These are phyloP conservation scores for baker's yeast (Saccharomyces cerevisiae) DNA, from an alignment of 805 yeast species.

Conservation along the genomic window DNA sequence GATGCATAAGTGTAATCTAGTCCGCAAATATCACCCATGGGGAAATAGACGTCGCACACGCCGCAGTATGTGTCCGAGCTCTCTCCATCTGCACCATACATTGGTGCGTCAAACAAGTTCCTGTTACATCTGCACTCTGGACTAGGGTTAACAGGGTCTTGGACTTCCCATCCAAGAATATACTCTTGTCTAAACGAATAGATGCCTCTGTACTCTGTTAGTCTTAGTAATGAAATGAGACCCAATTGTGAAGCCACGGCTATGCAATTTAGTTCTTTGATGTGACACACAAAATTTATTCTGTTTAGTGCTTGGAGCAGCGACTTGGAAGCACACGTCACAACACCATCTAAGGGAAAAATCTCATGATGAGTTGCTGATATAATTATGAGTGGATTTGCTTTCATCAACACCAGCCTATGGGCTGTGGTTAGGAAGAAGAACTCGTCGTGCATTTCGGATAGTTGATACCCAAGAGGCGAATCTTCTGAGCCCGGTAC, in stretches of 20 bases:
- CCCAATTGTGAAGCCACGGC: slow-evolving; percentile 24
- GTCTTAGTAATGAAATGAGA: slow-evolving; percentile 17
- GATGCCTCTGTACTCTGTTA: slow-evolving; percentile 24
- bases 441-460: slow-evolving; percentile 12
- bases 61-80: slow-evolving; percentile 7
- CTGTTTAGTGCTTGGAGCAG: slow-evolving; percentile 7
- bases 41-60: slow-evolving; percentile 14
- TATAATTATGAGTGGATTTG: slow-evolving; percentile 18
- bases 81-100: background rate
- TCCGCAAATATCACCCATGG: slow-evolving; percentile 15
- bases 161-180: slow-evolving; percentile 21
- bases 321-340: slow-evolving; percentile 7
- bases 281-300: slow-evolving; percentile 16
- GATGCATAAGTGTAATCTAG: slow-evolving; percentile 18
- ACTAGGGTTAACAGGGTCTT: slow-evolving; percentile 9
- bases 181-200: slow-evolving; percentile 26
- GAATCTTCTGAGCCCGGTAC: slow-evolving; percentile 4
- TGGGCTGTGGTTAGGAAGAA: slow-evolving; percentile 13
- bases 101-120: background rate
- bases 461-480: slow-evolving; percentile 11
- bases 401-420: slow-evolving; percentile 10
- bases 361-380: slow-evolving; percentile 17
- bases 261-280: slow-evolving; percentile 21
- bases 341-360: slow-evolving; percentile 12
- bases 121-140: slow-evolving; percentile 5